phyloP scores from a whole-genome alignment of 2,329 filamentous ascomycete genomes.

The Neoscytalidium dimidiatum region DNA sequence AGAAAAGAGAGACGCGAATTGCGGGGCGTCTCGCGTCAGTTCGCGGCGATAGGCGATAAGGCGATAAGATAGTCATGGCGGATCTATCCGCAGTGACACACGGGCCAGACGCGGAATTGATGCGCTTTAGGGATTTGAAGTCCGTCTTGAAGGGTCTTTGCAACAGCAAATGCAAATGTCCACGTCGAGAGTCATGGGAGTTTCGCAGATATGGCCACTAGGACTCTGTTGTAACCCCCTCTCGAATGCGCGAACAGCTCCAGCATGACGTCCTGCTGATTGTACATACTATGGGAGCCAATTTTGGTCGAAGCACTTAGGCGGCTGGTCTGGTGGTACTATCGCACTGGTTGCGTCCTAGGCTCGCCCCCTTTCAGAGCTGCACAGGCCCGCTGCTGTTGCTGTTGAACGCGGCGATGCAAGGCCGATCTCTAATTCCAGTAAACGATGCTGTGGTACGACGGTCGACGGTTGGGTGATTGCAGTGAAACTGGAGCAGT shows the following conservation, averaged over 20 bases:
- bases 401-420: background rate
- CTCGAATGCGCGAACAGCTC: too few relatives aligned
- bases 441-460: background rate
- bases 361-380: background rate
- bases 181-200: too few relatives aligned
- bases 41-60: background rate
- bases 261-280: too few relatives aligned
- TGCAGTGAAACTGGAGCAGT: background rate
- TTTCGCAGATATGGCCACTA: too few relatives aligned
- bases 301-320: too few relatives aligned
- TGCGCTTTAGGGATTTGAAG: background rate
- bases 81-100: constrained; percentile 11
- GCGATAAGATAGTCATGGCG: constrained; percentile 3
- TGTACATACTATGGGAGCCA: too few relatives aligned
- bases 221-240: too few relatives aligned
- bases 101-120: background rate
- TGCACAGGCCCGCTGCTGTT: background rate
- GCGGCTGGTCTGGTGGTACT: background rate
- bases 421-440: constrained; percentile 1
- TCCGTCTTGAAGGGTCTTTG: too few relatives aligned
- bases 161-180: too few relatives aligned
- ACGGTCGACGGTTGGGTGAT: background rate
- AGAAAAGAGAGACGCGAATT: background rate
- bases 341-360: background rate
- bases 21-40: constrained; percentile 9